These are phyloP conservation scores for Mycena venus DNA, from an alignment of 768 basidiomycete genomes.

Conservation along the genomic window DNA sequence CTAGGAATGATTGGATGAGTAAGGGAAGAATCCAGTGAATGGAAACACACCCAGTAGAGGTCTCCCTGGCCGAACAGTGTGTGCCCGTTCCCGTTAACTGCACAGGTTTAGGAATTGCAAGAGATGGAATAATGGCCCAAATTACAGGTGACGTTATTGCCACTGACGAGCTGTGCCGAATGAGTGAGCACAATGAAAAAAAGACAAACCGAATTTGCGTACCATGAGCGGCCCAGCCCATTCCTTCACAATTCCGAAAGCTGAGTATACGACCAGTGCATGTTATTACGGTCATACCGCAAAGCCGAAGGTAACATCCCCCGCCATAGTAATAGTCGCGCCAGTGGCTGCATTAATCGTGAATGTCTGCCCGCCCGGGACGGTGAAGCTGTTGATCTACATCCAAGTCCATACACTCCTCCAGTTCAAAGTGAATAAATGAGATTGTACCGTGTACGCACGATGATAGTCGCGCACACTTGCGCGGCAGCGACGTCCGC, in stretches of 20 bases:
- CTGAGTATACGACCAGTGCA: conserved; percentile 39
- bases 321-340: conserved; percentile 60
- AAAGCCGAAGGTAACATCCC: conserved; percentile 59
- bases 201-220: conserved; percentile 45
- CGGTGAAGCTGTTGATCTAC: conserved; percentile 59
- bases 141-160: conserved; percentile 30
- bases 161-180: conserved; percentile 13
- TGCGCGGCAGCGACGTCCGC: conserved; percentile 47
- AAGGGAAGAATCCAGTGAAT: neutral
- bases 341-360: conserved; percentile 51
- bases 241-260: neutral
- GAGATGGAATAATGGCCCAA: neutral
- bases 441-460: conserved; percentile 4
- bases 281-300: conserved; percentile 39
- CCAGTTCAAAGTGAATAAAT: conserved; percentile 10
- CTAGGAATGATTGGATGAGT: conserved; percentile 2
- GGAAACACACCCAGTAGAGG: conserved; percentile 22
- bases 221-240: conserved; percentile 46
- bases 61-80: conserved; percentile 23
- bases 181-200: conserved; percentile 28
- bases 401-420: neutral
- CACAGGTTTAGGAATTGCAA: neutral
- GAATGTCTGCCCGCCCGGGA: conserved; percentile 58
- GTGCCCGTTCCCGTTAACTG: conserved; percentile 23
- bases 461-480: conserved; percentile 58